Evolutionary conservation across 2,329 filamentous ascomycete genomes (phyloP), one percentile per base, ranked within the genome.

Genomic region (Cryphonectria parasitica): DNA sequence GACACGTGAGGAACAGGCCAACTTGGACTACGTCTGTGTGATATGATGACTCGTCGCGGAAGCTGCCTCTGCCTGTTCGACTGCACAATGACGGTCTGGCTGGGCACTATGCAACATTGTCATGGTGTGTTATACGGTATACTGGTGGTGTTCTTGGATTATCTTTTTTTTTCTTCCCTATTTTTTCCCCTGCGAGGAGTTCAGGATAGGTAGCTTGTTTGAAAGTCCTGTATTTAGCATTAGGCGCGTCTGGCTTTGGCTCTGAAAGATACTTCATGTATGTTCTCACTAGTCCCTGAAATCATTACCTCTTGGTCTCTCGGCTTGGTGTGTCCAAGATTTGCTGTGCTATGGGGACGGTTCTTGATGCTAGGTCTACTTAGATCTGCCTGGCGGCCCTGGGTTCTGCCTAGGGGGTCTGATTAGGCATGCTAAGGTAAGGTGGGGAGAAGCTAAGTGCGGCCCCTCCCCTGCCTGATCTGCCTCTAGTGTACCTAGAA

Each of bases 101-200:
- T 36, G 25, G 28, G 13, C 15, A 31, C 22, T 15, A 28, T 13
- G 31, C 15, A 61, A 31, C 17, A 17, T 17, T 19, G 28, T 19
- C 11, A 31, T 15, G 13, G 25, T 34, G 28, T 58, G 25, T 28
- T 28, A 15, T 49, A 49, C 22, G 13, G 28, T 15, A 56, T 28
- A 25, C 15, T 28, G 52, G 52, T 17, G 25, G 52, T 19, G 25
- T 2, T 56, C 25, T 56, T 56, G 25, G 25, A 7, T 22, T 8
- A 17, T 31, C n/a, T 31, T 25, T 43, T 31, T 39, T 4, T 1
- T 39, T 39, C 10, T 39, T 11, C 1, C n/a, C n/a, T n/a, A n/a
- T n/a, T n/a, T 19, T 61, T 31, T 39, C 10, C 31, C 25, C n/a
- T 64, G 61, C 61, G 39, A 45, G 61, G 61, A 41, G 61, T 64